These are phyloP conservation scores for Pouteria glomerata DNA, from an alignment of 148 eudicot species.

Conservation along the genomic window DNA sequence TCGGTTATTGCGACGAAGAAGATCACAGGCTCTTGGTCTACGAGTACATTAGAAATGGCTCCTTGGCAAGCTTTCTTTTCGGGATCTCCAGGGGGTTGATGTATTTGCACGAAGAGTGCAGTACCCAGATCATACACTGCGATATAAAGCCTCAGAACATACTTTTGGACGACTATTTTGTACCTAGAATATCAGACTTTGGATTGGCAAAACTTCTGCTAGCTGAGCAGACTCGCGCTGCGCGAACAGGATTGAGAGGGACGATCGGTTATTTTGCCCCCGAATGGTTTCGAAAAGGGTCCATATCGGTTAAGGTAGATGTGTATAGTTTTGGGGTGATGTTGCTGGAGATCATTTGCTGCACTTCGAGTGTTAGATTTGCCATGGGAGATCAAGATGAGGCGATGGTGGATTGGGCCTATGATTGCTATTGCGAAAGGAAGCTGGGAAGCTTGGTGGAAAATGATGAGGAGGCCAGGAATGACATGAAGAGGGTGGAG, in stretches of 20 bases:
- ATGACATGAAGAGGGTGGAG: constrained; percentile 15
- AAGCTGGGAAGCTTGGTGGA: constrained; percentile 13
- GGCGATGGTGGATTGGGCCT: constrained; percentile 15
- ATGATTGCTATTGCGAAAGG: constrained; percentile 17
- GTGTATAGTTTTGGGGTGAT: constrained; percentile 29
- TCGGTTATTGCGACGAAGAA: no score
- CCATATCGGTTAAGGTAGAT: constrained; percentile 27
- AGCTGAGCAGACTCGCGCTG: no score
- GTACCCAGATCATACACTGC: no score
- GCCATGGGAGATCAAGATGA: constrained; percentile 14
- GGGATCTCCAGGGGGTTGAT: no score
- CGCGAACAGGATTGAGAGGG: constrained; percentile 26
- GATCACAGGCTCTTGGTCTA: no score
- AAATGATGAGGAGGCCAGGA: constrained; percentile 19
- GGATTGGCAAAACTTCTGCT: no score
- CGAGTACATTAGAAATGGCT: no score
- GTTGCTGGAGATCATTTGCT: constrained; percentile 30
- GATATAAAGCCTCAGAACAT: no score
- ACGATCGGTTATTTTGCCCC: constrained; percentile 41
- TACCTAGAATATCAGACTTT: no score
- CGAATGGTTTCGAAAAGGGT: constrained; percentile 30
- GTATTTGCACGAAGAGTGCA: no score
- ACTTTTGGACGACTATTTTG: no score
- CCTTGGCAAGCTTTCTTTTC: no score
- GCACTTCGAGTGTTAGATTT: constrained; percentile 19